These are phyloP conservation scores for Alternaria atra DNA, from an alignment of 2,329 filamentous ascomycete genomes.

Conservation along the genomic window DNA sequence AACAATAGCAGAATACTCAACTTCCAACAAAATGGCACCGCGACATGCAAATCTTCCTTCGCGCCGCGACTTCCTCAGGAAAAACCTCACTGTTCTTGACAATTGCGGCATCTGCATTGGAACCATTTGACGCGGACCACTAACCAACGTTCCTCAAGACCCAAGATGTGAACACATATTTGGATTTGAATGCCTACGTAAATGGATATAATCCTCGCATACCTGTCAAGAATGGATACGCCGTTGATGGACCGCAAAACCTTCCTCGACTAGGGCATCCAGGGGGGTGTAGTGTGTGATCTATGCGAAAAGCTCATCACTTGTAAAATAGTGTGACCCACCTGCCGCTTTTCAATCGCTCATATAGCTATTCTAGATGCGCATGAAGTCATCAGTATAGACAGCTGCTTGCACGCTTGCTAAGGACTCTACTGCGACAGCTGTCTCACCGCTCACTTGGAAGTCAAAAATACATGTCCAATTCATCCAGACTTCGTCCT, in stretches of 20 bases:
- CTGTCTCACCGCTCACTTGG: fast-evolving
- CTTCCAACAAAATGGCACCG: not conserved
- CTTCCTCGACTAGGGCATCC: not conserved
- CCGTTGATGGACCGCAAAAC: not conserved
- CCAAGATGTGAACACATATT: not conserved
- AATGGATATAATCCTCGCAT: not conserved
- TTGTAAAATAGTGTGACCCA: not conserved
- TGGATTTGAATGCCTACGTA: not conserved
- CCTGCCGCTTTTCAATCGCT: not conserved
- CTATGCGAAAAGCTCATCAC: not conserved
- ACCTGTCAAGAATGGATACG: not conserved
- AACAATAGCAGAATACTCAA: not conserved
- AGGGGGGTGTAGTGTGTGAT: not conserved
- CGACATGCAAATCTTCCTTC: not conserved
- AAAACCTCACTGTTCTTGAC: not conserved
- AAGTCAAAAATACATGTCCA: not conserved
- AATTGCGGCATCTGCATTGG: not conserved
- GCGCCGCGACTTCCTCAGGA: not conserved
- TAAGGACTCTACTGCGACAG: not conserved
- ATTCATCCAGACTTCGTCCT: not conserved
- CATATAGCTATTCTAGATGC: not conserved
- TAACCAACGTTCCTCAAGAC: not conserved
- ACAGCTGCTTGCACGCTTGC: not conserved
- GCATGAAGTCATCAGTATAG: not conserved
- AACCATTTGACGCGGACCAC: not conserved